Evolutionary conservation across 306 rosid species (phyloP), one percentile per base, ranked within the genome.

Genomic region (Malus fusca): DNA sequence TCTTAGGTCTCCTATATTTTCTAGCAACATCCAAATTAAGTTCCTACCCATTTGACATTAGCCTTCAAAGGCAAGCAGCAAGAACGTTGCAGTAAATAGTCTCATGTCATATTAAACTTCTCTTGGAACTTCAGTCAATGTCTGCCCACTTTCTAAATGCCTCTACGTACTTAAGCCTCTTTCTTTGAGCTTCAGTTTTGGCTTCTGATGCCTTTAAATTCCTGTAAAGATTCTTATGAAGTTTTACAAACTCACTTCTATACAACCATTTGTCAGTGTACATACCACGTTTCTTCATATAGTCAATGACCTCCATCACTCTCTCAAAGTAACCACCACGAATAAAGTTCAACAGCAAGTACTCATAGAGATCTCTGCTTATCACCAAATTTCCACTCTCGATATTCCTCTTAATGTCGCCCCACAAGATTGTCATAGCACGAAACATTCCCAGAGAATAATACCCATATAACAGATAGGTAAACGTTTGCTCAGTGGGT

Each of bases 281-380:
- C 42, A 35, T 35, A 35, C 42, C 42, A 35, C 42, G 42, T 35
- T 35, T 35, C 42, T 35, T 87, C 97, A 92, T 92, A 69, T 84
- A 68, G 35, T 81, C 84, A 77, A 77, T 72, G 71, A 92, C 88
- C 88, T 95, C 98, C 97, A 89, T 87, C 78, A 85, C 92, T 85
- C 42, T 35, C 88, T 95, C 98, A 81, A 95, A 95, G 81, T 92
- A 92, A 81, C 97, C 97, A 56, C 97, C 97, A 72, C 14, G 86
- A 79, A 92, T 82, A 75, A 92, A 95, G 79, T 82, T 78, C 75
- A 92, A 77, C 62, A 92, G 76, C 77, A 95, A 80, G 77, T 79
- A 84, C 87, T 95, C 97, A 35, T 35, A 92, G 4, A 92, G 75
- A 84, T 95, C 97, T 77, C 89, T 80, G 76, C 82, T 83, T 28